phyloP scores from a whole-genome alignment of 768 basidiomycete species.

The Pisolithus microcarpus region DNA sequence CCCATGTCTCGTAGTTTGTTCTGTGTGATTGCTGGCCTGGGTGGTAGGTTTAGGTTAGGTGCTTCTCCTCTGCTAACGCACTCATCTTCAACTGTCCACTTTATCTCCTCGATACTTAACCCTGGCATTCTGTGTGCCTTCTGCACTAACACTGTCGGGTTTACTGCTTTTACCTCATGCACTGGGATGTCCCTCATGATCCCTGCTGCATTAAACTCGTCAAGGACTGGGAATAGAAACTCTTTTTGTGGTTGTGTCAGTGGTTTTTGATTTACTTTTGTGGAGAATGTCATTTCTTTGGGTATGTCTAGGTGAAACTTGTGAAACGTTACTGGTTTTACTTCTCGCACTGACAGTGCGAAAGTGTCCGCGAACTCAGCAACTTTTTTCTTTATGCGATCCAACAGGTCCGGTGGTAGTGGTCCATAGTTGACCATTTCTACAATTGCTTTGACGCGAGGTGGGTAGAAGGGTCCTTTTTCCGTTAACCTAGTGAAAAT shows the following conservation, averaged over 20 bases:
- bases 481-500: constrained; percentile 9
- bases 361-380: constrained; percentile 32
- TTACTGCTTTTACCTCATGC: constrained; percentile 9
- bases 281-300: constrained; percentile 20
- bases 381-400: constrained; percentile 17
- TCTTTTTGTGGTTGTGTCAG: constrained; percentile 26
- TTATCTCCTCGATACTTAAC: too few relatives aligned
- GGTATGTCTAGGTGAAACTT: constrained; percentile 30
- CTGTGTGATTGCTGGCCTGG: background rate
- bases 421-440: constrained; percentile 18
- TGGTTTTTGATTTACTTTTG: constrained; percentile 26
- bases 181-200: constrained; percentile 13
- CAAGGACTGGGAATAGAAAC: constrained; percentile 25
- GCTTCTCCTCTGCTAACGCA: background rate
- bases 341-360: constrained; percentile 34
- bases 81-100: too few relatives aligned
- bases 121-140: too few relatives aligned
- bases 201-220: constrained; percentile 29
- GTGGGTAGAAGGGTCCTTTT: constrained; percentile 12
- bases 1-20: too few relatives aligned
- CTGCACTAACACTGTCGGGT: constrained; percentile 2
- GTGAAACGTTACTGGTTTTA: constrained; percentile 24
- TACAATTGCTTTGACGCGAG: constrained; percentile 12
- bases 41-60: background rate
- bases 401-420: constrained; percentile 18